phyloP scores from a whole-genome alignment of 1,284 basidiomycete genomes.

The Schizopora paradoxa region DNA sequence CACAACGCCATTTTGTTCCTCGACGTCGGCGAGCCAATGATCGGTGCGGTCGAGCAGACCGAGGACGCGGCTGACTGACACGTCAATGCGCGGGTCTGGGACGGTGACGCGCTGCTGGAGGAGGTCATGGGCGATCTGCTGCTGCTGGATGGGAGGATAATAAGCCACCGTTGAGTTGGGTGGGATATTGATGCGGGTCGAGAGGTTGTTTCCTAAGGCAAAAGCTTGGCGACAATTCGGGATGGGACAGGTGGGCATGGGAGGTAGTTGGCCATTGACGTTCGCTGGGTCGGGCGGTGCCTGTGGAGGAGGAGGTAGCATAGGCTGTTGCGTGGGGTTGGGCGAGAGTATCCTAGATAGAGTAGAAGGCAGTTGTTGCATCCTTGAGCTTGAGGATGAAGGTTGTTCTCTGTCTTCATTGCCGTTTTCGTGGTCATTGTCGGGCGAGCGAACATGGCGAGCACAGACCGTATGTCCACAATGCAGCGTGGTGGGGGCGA shows the following conservation, averaged over 20 bases:
- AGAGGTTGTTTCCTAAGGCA: conserved; percentile 14
- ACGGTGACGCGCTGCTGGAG: conserved; percentile 13
- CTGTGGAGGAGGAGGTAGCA: conserved; percentile 14
- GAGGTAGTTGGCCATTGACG: conserved; percentile 19
- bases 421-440: conserved; percentile 12
- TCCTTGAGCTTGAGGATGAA: conserved; percentile 21
- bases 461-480: conserved; percentile 55
- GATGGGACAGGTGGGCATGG: conserved; percentile 31
- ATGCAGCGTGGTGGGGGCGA: conserved; percentile 44
- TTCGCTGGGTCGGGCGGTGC: not conserved
- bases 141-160: conserved; percentile 22
- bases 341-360: conserved; percentile 30
- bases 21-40: conserved; percentile 48
- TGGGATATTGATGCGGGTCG: conserved; percentile 27
- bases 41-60: conserved; percentile 34
- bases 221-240: conserved; percentile 27
- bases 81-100: conserved; percentile 41
- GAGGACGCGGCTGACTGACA: conserved; percentile 60
- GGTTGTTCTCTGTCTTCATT: conserved; percentile 12
- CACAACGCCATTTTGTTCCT: not conserved
- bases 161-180: conserved; percentile 32
- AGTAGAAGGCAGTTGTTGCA: conserved; percentile 33
- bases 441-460: conserved; percentile 29
- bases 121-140: conserved; percentile 9
- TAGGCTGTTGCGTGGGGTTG: conserved; percentile 21